Base-by-base conservation (phyloP, 768 basidiomycete genomes). In the Tylopilus sp. region DNA sequence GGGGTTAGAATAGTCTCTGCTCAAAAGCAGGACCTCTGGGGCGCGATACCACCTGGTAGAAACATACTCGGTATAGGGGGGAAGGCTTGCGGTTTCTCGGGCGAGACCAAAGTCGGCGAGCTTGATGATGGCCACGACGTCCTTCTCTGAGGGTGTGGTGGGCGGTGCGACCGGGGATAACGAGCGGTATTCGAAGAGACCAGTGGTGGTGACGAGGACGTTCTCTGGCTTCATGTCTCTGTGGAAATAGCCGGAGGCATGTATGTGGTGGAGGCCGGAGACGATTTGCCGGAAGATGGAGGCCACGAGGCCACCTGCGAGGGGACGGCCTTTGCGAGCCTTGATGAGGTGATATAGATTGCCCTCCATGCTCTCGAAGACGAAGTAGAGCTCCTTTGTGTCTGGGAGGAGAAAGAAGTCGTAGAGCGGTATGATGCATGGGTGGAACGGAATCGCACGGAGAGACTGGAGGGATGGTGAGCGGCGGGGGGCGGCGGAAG, bases 181-280 rank as follows among this genome's bases (percentile, higher is more conserved):
- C 11, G 90, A 81, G 25, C 82, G 84, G 67, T 99, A 99, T 72
- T 97, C 92, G 60, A 89, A 87, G 47, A 96, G 80, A 19, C 97
- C 97, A 14, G 93, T 97, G 2, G 97, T 98, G 17, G 97, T 98
- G 62, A 99, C 97, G 47, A 99, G 84, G 9, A 98, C 87, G 64
- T 99, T 99, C 71, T 99, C 97, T 33, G 97, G 97, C 72, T 99
- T 99, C 93, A 99, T 97, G 71, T 99, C 97, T 45, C 97, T 90
- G 72, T 99, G 97, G 72, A 99, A 99, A 73, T 96, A 99, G 31
- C 96, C 97, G 28, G 86, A 78, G 14, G 77, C 69, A 71, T 99
- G 97, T 59, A 98, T 92, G 71, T 99, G 97, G 64, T 92, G 78
- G 31, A 99, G 81, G 34, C 97, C 97, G 16, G 83, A 76, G 41